Evolutionary conservation across 2,329 filamentous ascomycete species (phyloP).

Genomic region (Paecilomyces niveus): DNA sequence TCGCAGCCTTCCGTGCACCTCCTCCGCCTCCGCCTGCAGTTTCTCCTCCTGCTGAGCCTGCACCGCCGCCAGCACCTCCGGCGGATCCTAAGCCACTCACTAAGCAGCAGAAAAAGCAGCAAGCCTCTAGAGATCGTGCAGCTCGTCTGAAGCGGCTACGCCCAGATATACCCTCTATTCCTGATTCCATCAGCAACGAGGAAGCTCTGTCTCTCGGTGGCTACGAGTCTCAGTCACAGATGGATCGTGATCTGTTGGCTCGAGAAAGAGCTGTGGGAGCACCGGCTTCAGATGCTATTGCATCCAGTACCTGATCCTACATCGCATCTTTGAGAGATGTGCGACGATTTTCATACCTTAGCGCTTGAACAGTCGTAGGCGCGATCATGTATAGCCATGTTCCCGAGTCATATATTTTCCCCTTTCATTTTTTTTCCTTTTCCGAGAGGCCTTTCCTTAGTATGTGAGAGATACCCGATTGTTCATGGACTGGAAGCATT

Average conservation of each 20-base stretch:
- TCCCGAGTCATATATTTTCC: background rate
- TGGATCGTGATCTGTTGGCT: constrained; percentile 22
- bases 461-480: constrained; percentile 15
- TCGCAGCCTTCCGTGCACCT: constrained; percentile 17
- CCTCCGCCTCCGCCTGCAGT: constrained; percentile 19
- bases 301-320: background rate
- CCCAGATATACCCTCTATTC: constrained; percentile 21
- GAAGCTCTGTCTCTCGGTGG: constrained; percentile 23
- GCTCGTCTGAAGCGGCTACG: constrained; percentile 21
- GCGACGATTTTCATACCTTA: background rate
- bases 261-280: constrained; percentile 14
- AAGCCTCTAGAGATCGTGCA: constrained; percentile 22
- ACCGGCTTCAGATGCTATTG: background rate
- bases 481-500: constrained; percentile 3
- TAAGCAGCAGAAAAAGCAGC: constrained; percentile 19
- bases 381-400: background rate
- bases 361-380: background rate
- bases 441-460: constrained; percentile 3
- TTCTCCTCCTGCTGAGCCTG: constrained; percentile 12
- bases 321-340: background rate
- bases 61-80: constrained; percentile 7
- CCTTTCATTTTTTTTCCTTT: constrained; percentile 1
- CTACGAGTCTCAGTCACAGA: constrained; percentile 22
- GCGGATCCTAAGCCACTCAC: constrained; percentile 11
- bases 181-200: constrained; percentile 19